Evolutionary conservation across 495 filamentous ascomycete species (phyloP).

Genomic region (Penicillium canescens): DNA sequence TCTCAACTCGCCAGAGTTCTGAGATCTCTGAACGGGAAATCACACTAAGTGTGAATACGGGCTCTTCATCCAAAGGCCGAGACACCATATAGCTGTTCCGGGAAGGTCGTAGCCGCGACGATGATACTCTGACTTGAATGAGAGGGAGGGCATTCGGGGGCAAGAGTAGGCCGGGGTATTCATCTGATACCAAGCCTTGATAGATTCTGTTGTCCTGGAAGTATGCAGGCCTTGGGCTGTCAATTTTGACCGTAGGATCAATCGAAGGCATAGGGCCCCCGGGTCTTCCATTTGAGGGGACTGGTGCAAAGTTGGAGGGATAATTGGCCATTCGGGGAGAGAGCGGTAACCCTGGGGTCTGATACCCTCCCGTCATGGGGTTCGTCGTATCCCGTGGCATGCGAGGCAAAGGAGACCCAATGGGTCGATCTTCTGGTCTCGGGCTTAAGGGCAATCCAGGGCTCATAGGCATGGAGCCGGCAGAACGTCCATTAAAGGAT

Average conservation of each 20-base stretch:
- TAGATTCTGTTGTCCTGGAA: conserved; percentile 44
- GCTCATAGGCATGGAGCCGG: conserved; percentile 65
- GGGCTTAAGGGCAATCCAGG: conserved; percentile 89
- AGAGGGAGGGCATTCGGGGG: conserved; percentile 90
- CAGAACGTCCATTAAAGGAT: conserved; percentile 28
- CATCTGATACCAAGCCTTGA: conserved; percentile 73
- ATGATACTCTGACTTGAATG: conserved; percentile 81
- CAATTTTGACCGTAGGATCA: conserved; percentile 39
- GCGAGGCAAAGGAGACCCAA: conserved; percentile 71
- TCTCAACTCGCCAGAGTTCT: conserved; percentile 93
- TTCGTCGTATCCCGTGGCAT: conserved; percentile 53
- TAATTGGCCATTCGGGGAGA: conserved; percentile 71
- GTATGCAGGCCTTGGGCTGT: conserved; percentile 31
- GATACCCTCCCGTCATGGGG: conserved; percentile 57
- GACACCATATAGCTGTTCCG: conserved; percentile 76
- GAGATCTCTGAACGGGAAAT: conserved; percentile 73
- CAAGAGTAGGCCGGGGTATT: conserved; percentile 79
- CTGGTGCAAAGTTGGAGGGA: conserved; percentile 61
- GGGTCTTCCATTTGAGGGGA: conserved; percentile 6
- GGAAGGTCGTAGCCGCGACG: conserved; percentile 90
- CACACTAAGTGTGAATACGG: conserved; percentile 88
- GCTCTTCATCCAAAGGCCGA: conserved; percentile 73
- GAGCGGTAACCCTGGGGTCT: conserved; percentile 60
- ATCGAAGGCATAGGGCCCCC: conserved; percentile 36
- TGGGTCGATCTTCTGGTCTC: conserved; percentile 72